phyloP scores from a whole-genome alignment of 345 rosid genomes.

The Gossypium australe region DNA sequence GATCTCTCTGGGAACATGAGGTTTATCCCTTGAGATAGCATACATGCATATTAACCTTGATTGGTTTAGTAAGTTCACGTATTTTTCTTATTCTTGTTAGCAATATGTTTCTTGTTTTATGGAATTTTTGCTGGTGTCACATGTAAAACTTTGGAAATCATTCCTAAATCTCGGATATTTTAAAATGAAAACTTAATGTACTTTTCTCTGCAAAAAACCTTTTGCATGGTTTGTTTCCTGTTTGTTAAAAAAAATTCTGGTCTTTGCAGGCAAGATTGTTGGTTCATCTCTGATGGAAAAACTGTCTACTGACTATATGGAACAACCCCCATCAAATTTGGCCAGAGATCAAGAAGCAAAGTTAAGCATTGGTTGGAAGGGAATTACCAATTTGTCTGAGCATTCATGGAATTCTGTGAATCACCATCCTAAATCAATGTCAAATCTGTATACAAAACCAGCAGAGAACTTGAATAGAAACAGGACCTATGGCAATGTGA shows the following conservation, averaged over 20 bases:
- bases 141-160: not conserved
- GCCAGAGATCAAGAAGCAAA: conserved; percentile 27
- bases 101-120: not conserved
- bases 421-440: conserved; percentile 34
- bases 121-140: not conserved
- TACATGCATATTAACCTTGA: not conserved
- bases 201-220: not conserved
- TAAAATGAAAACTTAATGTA: not conserved
- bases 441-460: conserved; percentile 32
- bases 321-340: conserved; percentile 23
- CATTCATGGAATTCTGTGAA: conserved; percentile 36
- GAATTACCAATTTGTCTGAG: conserved; percentile 34
- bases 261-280: conserved; percentile 20
- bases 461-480: conserved; percentile 30
- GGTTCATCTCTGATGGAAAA: conserved; percentile 34
- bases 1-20: not conserved
- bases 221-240: not conserved
- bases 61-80: not conserved
- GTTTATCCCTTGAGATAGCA: not conserved
- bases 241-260: not conserved
- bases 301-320: conserved; percentile 18
- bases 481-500: conserved; percentile 29
- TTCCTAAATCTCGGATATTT: not conserved
- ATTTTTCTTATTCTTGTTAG: not conserved
- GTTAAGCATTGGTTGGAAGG: conserved; percentile 28